A percentile compares a stretch with the other conserved stretches of the same genome.
These are phyloP conservation scores for Diospyros lotus DNA, from an alignment of 148 eudicot species.

Conservation along the genomic window DNA sequence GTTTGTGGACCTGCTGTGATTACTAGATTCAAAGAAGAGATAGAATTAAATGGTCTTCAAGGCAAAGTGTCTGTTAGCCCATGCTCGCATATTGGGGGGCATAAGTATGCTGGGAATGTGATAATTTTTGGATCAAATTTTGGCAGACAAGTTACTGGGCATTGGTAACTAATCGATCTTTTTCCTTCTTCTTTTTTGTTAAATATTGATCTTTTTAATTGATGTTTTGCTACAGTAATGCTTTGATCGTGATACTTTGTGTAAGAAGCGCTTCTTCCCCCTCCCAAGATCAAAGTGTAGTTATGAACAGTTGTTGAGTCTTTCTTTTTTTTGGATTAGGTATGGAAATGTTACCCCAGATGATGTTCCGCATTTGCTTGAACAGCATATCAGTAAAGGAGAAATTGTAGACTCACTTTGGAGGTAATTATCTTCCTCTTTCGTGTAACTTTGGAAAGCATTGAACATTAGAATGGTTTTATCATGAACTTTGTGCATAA, in stretches of 20 bases:
- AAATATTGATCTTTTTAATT: background rate
- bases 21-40: slow-evolving; percentile 74
- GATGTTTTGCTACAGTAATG: background rate
- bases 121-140: slow-evolving; percentile 71
- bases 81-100: slow-evolving; percentile 97
- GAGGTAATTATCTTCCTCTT: slow-evolving; percentile 54
- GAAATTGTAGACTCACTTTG: slow-evolving; percentile 82
- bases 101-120: slow-evolving; percentile 95
- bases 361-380: slow-evolving; percentile 78
- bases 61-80: slow-evolving; percentile 83
- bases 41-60: slow-evolving; percentile 64
- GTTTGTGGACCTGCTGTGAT: slow-evolving; percentile 92
- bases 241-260: slow-evolving; percentile 5
- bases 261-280: background rate
- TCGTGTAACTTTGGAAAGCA: background rate
- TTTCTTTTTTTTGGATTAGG: slow-evolving; percentile 35
- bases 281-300: background rate
- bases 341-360: slow-evolving; percentile 95
- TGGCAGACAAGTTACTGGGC: slow-evolving; percentile 62
- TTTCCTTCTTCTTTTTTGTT: background rate
- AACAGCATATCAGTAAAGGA: slow-evolving; percentile 80
- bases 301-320: slow-evolving; percentile 2
- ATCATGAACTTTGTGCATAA: background rate
- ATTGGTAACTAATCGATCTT: slow-evolving; percentile 53
- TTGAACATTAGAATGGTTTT: background rate